Evolutionary conservation across 495 filamentous ascomycete genomes (phyloP).

Genomic region (Hamigera avellanea): DNA sequence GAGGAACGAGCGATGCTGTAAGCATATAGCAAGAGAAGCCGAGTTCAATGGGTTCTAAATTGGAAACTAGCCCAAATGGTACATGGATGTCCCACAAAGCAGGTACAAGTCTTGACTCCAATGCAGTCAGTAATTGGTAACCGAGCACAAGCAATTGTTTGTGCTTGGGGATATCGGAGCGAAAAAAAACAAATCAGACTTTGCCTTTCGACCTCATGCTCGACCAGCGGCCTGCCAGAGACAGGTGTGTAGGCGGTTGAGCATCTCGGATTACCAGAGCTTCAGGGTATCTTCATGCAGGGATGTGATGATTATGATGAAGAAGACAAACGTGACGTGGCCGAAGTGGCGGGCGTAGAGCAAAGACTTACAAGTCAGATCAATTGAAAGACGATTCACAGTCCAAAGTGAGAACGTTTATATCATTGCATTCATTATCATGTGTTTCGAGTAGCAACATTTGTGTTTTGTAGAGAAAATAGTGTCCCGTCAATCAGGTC

Average conservation of each 20-base stretch:
- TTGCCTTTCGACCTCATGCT: conserved; percentile 62
- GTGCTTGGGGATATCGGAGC: not conserved
- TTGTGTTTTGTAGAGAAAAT: conserved; percentile 7
- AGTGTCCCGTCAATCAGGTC: conserved; percentile 87
- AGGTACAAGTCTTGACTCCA: not conserved
- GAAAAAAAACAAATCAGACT: conserved; percentile 40
- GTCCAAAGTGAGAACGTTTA: too few relatives aligned
- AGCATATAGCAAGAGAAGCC: too few relatives aligned
- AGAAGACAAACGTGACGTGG: too few relatives aligned
- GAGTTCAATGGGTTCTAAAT: too few relatives aligned
- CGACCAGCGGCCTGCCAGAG: conserved; percentile 45
- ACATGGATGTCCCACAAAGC: too few relatives aligned
- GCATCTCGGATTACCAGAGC: conserved; percentile 74
- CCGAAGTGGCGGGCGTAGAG: not conserved
- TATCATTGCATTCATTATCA: too few relatives aligned
- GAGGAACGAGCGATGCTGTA: too few relatives aligned
- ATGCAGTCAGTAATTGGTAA: not conserved
- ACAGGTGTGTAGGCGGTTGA: conserved; percentile 47
- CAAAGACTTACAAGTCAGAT: conserved; percentile 6
- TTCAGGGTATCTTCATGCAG: conserved; percentile 48
- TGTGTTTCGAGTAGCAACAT: too few relatives aligned
- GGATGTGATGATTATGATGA: too few relatives aligned
- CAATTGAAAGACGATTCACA: conserved; percentile 3
- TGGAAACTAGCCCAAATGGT: too few relatives aligned
- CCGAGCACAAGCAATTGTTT: not conserved